These are phyloP conservation scores for Rubroboletus satanas DNA, from an alignment of 768 basidiomycete species.

Conservation along the genomic window DNA sequence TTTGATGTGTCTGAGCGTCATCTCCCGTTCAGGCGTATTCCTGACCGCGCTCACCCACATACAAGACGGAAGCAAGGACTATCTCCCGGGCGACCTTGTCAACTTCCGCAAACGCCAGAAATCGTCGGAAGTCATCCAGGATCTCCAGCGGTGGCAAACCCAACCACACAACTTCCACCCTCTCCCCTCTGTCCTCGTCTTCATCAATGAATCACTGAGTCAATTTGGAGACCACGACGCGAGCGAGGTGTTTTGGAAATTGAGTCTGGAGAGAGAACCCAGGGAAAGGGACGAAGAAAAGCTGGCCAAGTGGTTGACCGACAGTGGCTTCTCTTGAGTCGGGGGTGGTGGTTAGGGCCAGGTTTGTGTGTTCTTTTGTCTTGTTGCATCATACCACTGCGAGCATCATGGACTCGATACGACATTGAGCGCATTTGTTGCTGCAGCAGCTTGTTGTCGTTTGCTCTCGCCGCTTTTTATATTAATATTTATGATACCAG, in stretches of 20 bases:
- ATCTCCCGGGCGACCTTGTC: conserved; percentile 43
- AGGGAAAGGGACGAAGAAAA: conserved; percentile 52
- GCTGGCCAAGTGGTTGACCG: conserved; percentile 38
- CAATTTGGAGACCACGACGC: conserved; percentile 33
- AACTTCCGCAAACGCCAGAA: conserved; percentile 58
- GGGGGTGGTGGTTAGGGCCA: background rate
- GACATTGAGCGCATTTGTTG: background rate
- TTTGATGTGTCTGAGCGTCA: conserved; percentile 2
- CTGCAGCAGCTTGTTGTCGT: background rate
- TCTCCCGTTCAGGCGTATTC: conserved; percentile 45
- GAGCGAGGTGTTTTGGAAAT: conserved; percentile 39
- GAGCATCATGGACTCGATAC: conserved; percentile 5
- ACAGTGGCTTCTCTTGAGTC: conserved; percentile 37
- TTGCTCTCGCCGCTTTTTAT: conserved; percentile 3
- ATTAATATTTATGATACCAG: conserved; percentile 9
- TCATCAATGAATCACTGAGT: conserved; percentile 39
- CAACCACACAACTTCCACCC: conserved; percentile 52
- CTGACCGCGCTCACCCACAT: conserved; percentile 57
- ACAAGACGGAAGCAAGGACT: conserved; percentile 57
- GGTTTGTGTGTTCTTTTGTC: background rate
- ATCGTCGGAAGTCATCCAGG: conserved; percentile 52
- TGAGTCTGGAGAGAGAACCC: conserved; percentile 51
- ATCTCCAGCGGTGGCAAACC: conserved; percentile 55
- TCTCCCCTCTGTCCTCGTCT: conserved; percentile 42
- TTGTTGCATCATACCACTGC: conserved; percentile 1